Evolutionary conservation across 257 asterid genomes (phyloP).

Genomic region (Solanum medicagineum): DNA sequence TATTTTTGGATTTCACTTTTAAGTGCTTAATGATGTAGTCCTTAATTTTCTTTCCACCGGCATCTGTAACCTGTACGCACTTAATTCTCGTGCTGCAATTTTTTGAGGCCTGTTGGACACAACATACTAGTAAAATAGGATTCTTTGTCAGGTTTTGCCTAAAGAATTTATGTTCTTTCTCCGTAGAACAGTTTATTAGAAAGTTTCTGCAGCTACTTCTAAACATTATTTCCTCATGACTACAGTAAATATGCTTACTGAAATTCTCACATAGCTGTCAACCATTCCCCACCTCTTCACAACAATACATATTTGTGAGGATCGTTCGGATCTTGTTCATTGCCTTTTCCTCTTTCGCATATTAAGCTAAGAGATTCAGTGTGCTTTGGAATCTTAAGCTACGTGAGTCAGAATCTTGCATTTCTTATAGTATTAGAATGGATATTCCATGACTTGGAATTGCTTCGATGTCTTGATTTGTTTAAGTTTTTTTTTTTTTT

Average conservation of each 20-base stretch:
- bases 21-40: not conserved
- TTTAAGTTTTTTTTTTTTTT: not conserved
- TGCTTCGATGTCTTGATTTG: not conserved
- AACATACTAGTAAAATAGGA: not conserved
- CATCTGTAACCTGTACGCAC: not conserved
- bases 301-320: not conserved
- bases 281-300: not conserved
- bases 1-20: not conserved
- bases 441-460: not conserved
- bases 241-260: not conserved
- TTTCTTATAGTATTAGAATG: not conserved
- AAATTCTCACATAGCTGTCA: not conserved
- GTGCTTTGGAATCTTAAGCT: not conserved
- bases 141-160: not conserved
- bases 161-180: not conserved
- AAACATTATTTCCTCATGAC: not conserved
- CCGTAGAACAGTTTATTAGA: not conserved
- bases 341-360: not conserved
- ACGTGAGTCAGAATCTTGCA: not conserved
- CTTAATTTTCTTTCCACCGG: not conserved
- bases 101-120: not conserved
- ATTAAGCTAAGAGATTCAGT: not conserved
- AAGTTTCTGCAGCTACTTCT: not conserved
- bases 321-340: not conserved
- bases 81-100: not conserved